phyloP scores from a whole-genome alignment of 2,329 filamentous ascomycete species.

The Trichoderma guizhouense region DNA sequence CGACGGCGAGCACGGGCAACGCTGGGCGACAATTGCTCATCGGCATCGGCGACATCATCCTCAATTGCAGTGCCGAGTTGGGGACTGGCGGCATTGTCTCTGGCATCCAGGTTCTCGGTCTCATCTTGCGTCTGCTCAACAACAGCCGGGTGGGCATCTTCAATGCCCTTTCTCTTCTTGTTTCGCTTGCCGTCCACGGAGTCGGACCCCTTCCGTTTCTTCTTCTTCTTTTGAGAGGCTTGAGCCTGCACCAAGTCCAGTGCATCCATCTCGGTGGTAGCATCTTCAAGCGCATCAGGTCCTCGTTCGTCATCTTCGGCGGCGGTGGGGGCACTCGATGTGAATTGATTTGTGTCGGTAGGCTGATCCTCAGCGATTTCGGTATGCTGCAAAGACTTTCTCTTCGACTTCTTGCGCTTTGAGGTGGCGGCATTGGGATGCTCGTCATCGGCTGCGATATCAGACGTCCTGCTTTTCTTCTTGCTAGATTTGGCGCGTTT shows the following conservation, averaged over 20 bases:
- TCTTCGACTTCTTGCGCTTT: slow-evolving; percentile 30
- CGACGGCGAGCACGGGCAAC: slow-evolving; percentile 27
- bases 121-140: slow-evolving; percentile 22
- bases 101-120: slow-evolving; percentile 9
- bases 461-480: slow-evolving; percentile 25
- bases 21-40: slow-evolving; percentile 29
- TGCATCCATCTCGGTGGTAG: slow-evolving; percentile 16
- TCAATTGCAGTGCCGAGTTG: slow-evolving; percentile 22
- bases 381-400: slow-evolving; percentile 17
- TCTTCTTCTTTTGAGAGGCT: slow-evolving; percentile 30
- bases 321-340: neutral
- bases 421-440: slow-evolving; percentile 23
- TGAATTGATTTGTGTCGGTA: neutral
- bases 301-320: neutral
- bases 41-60: slow-evolving; percentile 21
- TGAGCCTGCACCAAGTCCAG: slow-evolving; percentile 23
- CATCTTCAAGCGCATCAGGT: neutral
- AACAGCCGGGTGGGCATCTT: slow-evolving; percentile 23
- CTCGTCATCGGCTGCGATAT: slow-evolving; percentile 20
- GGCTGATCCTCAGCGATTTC: slow-evolving; percentile 18
- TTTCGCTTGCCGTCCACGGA: slow-evolving; percentile 30
- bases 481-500: slow-evolving; percentile 34
- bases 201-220: slow-evolving; percentile 34
- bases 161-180: slow-evolving; percentile 33
- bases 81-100: neutral